These are phyloP conservation scores for Fusarium stilboides DNA, from an alignment of 2,329 filamentous ascomycete species.

Conservation along the genomic window DNA sequence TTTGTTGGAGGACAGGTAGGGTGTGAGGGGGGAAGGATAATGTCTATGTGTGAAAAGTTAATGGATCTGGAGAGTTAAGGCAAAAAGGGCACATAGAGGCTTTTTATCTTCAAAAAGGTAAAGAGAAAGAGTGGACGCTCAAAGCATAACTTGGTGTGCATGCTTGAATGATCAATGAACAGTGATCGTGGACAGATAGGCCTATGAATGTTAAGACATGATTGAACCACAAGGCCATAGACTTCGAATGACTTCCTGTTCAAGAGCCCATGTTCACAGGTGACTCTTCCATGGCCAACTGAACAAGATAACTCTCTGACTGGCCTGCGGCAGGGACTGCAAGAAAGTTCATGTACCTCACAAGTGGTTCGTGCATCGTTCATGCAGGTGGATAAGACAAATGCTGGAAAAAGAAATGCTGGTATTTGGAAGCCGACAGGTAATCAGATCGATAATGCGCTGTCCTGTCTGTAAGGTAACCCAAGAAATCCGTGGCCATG, in stretches of 20 bases:
- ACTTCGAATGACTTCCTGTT: slow-evolving; percentile 7
- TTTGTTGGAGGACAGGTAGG: not conserved
- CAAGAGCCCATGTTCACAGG: not conserved
- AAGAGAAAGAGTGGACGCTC: not conserved
- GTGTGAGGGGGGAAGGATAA: not conserved
- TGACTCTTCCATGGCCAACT: not conserved
- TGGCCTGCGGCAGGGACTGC: not conserved
- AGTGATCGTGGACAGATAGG: slow-evolving; percentile 1
- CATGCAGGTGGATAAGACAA: not conserved
- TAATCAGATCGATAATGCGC: slow-evolving; percentile 37
- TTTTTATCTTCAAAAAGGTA: slow-evolving; percentile 6
- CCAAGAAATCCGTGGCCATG: slow-evolving; percentile 38
- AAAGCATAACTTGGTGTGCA: not conserved
- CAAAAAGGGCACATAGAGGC: not conserved
- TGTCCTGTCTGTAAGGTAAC: slow-evolving; percentile 33
- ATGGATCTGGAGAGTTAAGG: not conserved
- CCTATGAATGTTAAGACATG: not conserved
- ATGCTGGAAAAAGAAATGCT: slow-evolving; percentile 5
- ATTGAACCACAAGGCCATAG: slow-evolving; percentile 6
- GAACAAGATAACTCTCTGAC: not conserved
- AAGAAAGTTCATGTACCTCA: slow-evolving; percentile 9
- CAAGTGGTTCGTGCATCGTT: not conserved
- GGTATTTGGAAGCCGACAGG: slow-evolving; percentile 35
- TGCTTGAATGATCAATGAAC: not conserved
- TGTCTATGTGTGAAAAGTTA: not conserved